phyloP scores from a whole-genome alignment of 495 filamentous ascomycete genomes.

The Cetradonia linearis region DNA sequence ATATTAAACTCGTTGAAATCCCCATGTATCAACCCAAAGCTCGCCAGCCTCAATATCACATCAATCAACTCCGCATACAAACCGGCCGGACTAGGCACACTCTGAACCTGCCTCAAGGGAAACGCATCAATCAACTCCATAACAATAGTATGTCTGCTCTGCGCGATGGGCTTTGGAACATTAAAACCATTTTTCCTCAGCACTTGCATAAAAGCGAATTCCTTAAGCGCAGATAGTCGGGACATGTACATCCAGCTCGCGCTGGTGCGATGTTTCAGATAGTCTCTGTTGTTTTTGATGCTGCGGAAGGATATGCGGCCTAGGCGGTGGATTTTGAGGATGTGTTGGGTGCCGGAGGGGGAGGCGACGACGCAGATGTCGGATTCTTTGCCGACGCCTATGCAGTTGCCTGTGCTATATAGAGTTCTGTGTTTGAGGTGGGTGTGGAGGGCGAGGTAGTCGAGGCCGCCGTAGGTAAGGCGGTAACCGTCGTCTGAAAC shows the following conservation, averaged over 20 bases:
- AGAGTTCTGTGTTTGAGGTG: slow-evolving; percentile 66
- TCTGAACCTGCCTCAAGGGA: slow-evolving; percentile 74
- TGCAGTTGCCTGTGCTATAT: slow-evolving; percentile 87
- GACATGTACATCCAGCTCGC: slow-evolving; percentile 98
- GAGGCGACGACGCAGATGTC: slow-evolving; percentile 85
- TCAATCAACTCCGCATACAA: slow-evolving; percentile 85
- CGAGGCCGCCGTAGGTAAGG: slow-evolving; percentile 89
- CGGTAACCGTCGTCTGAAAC: slow-evolving; percentile 81
- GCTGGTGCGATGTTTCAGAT: slow-evolving; percentile 68
- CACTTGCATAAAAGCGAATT: slow-evolving; percentile 85
- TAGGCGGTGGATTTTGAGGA: slow-evolving; percentile 89
- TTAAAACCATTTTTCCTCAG: slow-evolving; percentile 73
- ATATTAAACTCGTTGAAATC: slow-evolving; percentile 99
- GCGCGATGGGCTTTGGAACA: slow-evolving; percentile 75
- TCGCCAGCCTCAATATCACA: slow-evolving; percentile 75
- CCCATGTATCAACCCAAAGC: slow-evolving; percentile 85
- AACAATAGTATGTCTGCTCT: slow-evolving; percentile 87
- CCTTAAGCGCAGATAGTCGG: slow-evolving; percentile 80
- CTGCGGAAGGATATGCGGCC: slow-evolving; percentile 95
- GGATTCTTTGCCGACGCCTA: slow-evolving; percentile 94
- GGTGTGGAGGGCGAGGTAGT: slow-evolving; percentile 88
- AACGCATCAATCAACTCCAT: slow-evolving; percentile 87
- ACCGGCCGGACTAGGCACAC: slow-evolving; percentile 62
- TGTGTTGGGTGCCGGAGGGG: slow-evolving; percentile 40
- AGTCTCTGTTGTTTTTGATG: slow-evolving; percentile 92